phyloP scores from a whole-genome alignment of 139 green algal species.

The Ettlia oleoabundans region DNA sequence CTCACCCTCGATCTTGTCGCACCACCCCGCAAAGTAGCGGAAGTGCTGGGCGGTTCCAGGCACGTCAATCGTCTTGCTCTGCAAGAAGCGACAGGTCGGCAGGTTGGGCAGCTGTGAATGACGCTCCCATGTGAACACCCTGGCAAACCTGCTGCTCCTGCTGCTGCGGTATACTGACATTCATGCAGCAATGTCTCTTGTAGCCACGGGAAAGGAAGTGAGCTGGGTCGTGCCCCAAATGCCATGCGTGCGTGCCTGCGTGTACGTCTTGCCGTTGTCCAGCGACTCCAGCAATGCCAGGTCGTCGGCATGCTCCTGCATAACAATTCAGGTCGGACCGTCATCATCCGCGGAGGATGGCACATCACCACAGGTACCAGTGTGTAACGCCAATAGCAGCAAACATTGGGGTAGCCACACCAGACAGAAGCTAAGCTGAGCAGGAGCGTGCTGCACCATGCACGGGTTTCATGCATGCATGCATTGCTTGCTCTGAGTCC shows the following conservation, averaged over 20 bases:
- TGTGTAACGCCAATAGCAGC: not conserved
- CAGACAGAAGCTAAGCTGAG: no score
- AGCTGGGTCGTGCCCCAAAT: no score
- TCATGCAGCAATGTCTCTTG: not conserved
- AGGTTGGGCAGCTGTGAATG: not conserved
- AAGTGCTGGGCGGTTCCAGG: conserved; percentile 63
- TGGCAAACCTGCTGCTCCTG: not conserved
- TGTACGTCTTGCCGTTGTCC: conserved; percentile 73
- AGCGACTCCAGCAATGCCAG: conserved; percentile 67
- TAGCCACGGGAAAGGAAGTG: not conserved
- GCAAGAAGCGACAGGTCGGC: not conserved
- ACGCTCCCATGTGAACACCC: not conserved
- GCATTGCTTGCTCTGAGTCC: not conserved
- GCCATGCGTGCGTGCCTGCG: not conserved
- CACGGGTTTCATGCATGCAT: no score
- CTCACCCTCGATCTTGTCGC: conserved; percentile 77
- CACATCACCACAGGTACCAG: not conserved
- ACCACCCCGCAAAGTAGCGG: conserved; percentile 70
- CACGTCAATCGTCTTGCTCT: conserved; percentile 43
- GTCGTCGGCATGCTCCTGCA: conserved; percentile 53
- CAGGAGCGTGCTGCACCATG: no score
- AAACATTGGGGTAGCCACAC: no score
- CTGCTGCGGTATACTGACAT: not conserved
- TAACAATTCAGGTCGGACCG: no score
- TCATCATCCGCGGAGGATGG: no score